A percentile compares a stretch with the other conserved stretches of the same genome.
These are phyloP conservation scores for Phaseolus coccineus DNA, from an alignment of 331 rosid genomes.

Conservation along the genomic window DNA sequence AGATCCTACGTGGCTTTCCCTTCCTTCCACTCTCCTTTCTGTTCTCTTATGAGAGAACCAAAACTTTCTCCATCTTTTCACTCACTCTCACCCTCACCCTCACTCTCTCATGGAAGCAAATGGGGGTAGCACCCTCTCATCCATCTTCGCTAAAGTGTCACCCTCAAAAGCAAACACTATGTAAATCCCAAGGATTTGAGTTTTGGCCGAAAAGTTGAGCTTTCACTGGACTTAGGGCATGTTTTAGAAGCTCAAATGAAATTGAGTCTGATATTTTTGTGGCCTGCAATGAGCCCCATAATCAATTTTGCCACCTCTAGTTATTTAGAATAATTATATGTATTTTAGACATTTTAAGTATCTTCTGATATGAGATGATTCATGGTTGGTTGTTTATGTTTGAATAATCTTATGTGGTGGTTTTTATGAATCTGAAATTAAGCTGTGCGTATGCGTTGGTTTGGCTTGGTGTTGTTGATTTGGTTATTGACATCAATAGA, in stretches of 20 bases:
- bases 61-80: too few species aligned
- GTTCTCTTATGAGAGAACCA: too few species aligned
- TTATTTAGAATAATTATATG: neutral
- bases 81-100: too few species aligned
- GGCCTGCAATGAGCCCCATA: neutral
- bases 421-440: conserved; percentile 4
- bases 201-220: neutral
- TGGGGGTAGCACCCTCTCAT: too few species aligned
- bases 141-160: too few species aligned
- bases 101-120: too few species aligned
- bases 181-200: too few species aligned
- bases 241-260: neutral
- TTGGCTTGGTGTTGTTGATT: neutral
- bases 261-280: neutral
- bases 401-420: neutral
- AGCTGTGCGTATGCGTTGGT: neutral
- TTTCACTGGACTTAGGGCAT: neutral
- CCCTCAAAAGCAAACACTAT: too few species aligned
- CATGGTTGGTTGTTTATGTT: neutral
- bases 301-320: neutral
- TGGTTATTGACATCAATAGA: neutral
- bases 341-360: neutral
- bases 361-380: neutral
- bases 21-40: too few species aligned
- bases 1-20: too few species aligned